Base-by-base conservation (phyloP, 2,329 filamentous ascomycete genomes). In the Colletotrichum falcatum region DNA sequence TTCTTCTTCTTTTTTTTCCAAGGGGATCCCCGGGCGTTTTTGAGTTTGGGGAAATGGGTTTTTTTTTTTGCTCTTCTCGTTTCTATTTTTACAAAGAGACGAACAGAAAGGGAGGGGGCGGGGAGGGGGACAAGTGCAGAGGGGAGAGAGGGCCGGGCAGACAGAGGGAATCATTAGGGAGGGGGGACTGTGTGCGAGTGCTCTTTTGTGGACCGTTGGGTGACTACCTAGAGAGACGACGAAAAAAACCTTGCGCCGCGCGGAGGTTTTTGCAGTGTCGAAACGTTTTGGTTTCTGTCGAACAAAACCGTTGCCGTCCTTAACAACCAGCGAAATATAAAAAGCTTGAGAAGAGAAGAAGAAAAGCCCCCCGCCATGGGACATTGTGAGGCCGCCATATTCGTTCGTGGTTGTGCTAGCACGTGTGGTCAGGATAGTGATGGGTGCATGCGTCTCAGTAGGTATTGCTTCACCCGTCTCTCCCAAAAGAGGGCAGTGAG, bases 21-120 rank as follows among this genome's bases (percentile, higher is more conserved):
- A 59, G 59, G 16, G 53, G 44, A 63, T 53, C 51, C 37, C 37
- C 35, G 48, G 68, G 68, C 68, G 68, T 71, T 71, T 56, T 71
- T 59, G 68, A 71, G 68, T 71, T 61, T 61, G 51, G 64, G 68
- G 51, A 30, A 63, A n/a, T 20, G 44, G 20, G 12, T 46, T 23
- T 23, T 8, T 46, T 46, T 23, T 8, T 46, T 46, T 20, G 20
- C 20, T 23, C 44, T 46, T 46, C 44, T 28, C 18, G 11, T 37
- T 61, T 37, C 33, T 61, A 23, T 20, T 28, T 14, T 39, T 49
- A 59, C 59, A 63, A 62, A 63, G 64, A 71, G 49, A 70, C 42
- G 65, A 51, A 61, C 39, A 56, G 28, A 49, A 64, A 61, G 39
- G 55, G 23, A 12, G 8, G 18, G 49, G 26, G 54, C 46, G 44